These are phyloP conservation scores for Ophiostoma piceae DNA, from an alignment of 2,329 filamentous ascomycete species.

Conservation along the genomic window DNA sequence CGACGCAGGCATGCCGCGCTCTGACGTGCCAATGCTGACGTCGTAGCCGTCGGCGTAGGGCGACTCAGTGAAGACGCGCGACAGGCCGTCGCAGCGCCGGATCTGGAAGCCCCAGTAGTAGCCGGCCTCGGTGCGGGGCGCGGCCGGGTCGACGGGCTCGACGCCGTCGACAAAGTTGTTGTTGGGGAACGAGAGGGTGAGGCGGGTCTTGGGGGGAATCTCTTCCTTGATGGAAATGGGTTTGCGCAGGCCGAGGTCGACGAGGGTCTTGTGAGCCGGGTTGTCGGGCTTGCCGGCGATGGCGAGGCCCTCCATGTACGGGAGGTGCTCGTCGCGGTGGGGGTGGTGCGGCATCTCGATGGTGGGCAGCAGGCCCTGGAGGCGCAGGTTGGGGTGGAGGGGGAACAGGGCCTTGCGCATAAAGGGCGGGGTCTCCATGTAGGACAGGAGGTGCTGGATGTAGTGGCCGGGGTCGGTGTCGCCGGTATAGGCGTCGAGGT, in stretches of 20 bases:
- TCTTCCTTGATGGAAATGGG: constrained; percentile 52
- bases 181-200: constrained; percentile 63
- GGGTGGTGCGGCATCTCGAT: constrained; percentile 84
- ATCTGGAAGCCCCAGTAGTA: constrained; percentile 85
- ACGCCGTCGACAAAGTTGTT: constrained; percentile 41
- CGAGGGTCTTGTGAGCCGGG: constrained; percentile 44
- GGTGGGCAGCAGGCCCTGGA: constrained; percentile 67
- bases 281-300: constrained; percentile 41
- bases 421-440: constrained; percentile 79
- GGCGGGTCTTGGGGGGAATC: constrained; percentile 64
- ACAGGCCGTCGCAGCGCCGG: constrained; percentile 60
- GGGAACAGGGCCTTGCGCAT: constrained; percentile 71
- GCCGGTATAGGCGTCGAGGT: constrained; percentile 57
- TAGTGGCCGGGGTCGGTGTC: constrained; percentile 74
- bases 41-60: constrained; percentile 74
- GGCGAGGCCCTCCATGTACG: constrained; percentile 73
- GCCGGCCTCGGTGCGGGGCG: constrained; percentile 67
- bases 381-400: constrained; percentile 69
- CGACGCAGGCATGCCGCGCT: constrained; percentile 58
- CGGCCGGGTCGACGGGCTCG: constrained; percentile 60
- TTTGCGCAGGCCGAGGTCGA: constrained; percentile 54
- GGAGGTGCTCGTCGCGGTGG: constrained; percentile 68
- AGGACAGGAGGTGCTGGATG: constrained; percentile 70
- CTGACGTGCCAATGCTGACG: constrained; percentile 75
- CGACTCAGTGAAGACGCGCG: constrained; percentile 70